Base-by-base conservation (phyloP, 2,329 filamentous ascomycete genomes). In the Penicillium sp. region DNA sequence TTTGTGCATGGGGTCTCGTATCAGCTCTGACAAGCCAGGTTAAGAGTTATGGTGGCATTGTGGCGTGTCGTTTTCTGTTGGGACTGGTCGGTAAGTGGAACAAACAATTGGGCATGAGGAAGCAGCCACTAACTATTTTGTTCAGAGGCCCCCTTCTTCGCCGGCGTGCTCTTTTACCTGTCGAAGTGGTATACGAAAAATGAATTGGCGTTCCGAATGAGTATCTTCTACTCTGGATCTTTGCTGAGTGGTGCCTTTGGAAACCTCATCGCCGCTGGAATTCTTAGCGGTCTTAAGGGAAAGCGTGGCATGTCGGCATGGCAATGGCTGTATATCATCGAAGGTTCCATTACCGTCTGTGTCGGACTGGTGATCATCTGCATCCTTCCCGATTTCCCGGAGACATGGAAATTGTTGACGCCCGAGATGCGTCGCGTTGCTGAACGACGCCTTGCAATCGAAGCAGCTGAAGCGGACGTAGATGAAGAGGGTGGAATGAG, bases 161-260 rank as follows among this genome's bases (percentile, higher is more conserved):
- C 79, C 13, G 80, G 79, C 8, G 74, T 77, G 9, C 66, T 82
- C 13, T 81, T 79, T 67, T 80, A 79, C 55, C 72, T 82, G 9
- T 79, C 75, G 7, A 79, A 77, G 59, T 83, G 80, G 80, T 84
- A 84, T 60, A 84, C 80, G 1, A 79, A 79, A 49, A 75, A 78
- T 29, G 82, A 84, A 58, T 66, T 84, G 29, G 77, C 77, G 2
- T 75, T 81, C 44, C 76, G 82, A 5, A 81, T 80, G 62, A 76
- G 76, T 41, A 76, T 83, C 29, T 78, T 84, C 55, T 83, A 82
- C 63, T 79, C 80, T 3, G 81, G 80, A 3, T 79, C 76, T 7
- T 68, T 82, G 11, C 70, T 83, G 24, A 77, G 76, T 50, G 78
- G 70, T 53, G 81, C 81, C 2, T 84, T 84, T 63, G 80, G 80